Evolutionary conservation across 2,329 filamentous ascomycete genomes (phyloP), one percentile per base, ranked within the genome.

Genomic region (Tolypocladium pustulatum): DNA sequence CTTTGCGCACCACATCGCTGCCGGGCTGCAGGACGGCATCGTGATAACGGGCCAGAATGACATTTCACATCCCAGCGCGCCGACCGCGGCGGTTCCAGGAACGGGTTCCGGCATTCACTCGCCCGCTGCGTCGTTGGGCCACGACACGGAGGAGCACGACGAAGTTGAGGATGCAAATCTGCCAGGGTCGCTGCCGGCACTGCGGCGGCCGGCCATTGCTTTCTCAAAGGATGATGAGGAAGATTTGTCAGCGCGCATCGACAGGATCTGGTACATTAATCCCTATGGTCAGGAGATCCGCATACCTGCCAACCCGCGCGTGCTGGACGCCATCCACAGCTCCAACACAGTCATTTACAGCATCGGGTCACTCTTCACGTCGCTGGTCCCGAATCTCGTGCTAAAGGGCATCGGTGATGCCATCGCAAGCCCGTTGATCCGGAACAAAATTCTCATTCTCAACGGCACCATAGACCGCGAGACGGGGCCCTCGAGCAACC

Each of bases 221-320:
- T 95, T 96, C 70, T 88, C 82, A 67, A 97, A 97, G 74, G 73
- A 78, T 67, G 78, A 83, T 43, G 87, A 91, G 62, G 84, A 89
- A 61, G 89, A 93, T 58, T 78, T 97, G 1, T 82, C 90, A 0
- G 81, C 88, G 0, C 81, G 90, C 34, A 96, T 97, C 65, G 79
- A 86, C 58, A 78, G 92, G 2, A 81, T 97, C 37, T 97, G 91
- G 91, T 97, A 97, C 76, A 97, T 97, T 75, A 97, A 97, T 68
- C 93, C 93, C 0, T 97, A 97, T 71, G 93, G 93, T n/a, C 91
- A 97, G 69, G 92, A 97, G 72, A 97, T 97, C 64, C 84, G 87
- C 22, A 89, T 92, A 0, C 82, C 86, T 0, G 89, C 91, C 2
- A 97, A 96, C 67, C 86, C 91, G 0, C 86, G 90, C 56, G 90